Base-by-base conservation (phyloP, 305 asterid genomes). In the Fraxinus baroniana region DNA sequence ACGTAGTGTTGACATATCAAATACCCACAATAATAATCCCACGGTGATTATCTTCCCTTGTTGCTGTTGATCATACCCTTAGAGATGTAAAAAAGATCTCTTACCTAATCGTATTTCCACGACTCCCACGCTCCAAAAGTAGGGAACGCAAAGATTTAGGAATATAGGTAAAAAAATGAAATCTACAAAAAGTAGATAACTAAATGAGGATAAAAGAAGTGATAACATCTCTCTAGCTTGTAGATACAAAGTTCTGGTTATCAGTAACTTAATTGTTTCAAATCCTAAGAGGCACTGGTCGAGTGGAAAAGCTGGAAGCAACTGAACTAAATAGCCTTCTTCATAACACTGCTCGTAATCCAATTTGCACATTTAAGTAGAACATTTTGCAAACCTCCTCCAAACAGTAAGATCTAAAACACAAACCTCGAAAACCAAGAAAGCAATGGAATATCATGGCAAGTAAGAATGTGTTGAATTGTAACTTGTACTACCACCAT, bases 241-340 rank as follows among this genome's bases (percentile, higher is more conserved):
- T 52, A 49, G 55, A 66, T 44, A 68, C 41, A 30, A 73, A 7
- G 62, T 52, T 36, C 70, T 44, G 70, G 26, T 57, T 18, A 32
- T 30, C 39, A 78, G 7, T 52, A 32, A 78, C 52, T 55, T 18
- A 36, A 79, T 22, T 20, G 39, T 62, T 74, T 52, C 10, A 32
- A 70, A 64, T 7, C 35, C 78, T 73, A 70, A 39, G 77, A 84
- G 62, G 78, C 52, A 73, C 72, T 74, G 57, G 52, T 68, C 78
- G 74, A 28, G 78, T 17, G 52, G 71, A 83, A 79, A 18, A 71
- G 41, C 22, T 37, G 78, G 30, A 37, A 20, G 73, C 71, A 66
- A 64, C 77, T 52, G 37, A 82, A 33, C 9, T 26, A 37, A 33
- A 77, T 20, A 78, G 76, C 26, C 77, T 76, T 52, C 49, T 26